Base-by-base conservation (phyloP, 257 asterid genomes). In the Apocynum venetum region DNA sequence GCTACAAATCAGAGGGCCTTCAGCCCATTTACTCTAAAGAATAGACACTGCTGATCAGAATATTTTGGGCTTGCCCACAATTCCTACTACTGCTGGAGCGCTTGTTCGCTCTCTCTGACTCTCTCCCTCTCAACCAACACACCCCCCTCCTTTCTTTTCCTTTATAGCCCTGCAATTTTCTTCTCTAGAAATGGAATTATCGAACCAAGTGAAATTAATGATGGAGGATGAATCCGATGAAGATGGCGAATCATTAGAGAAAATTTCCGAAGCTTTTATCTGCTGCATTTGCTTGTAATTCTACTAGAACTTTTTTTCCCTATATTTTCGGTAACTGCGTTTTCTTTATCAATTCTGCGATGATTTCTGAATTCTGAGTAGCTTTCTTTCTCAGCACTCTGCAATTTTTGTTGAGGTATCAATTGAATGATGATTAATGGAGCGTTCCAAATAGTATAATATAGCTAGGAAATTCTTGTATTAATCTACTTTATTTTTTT, bases 221-320 rank as follows among this genome's bases (percentile, higher is more conserved):
- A 40, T 79, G 40, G 71, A 70, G 63, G 55, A 72, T 35, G 78
- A 75, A 57, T 49, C 72, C 0, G 70, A 76, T n/a, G 83, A 41
- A 13, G 81, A 75, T 43, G 86, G 70, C 0, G 86, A 59, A 12
- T 83, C 79, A 64, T 81, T 78, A 72, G 90, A 86, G 72, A 61
- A 78, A 6, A 69, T 86, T 40, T 41, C 72, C 8, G 86, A 86
- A 51, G 76, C 89, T n/a, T 88, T 88, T 66, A 71, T 74, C 64
- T 88, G 92, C 86, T 83, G 92, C 55, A 65, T 88, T 80, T 86
- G 92, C 84, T 82, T 86, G 92, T 88, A 88, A 77, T 77, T 63
- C 59, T 52, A 6, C 72, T 38, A 19, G 15, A 13, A 25, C 56
- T 66, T 63, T 36, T 52, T 43, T 57, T 12, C 4, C 8, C n/a